These are phyloP conservation scores for Daldinia sp. DNA, from an alignment of 2,329 filamentous ascomycete genomes.

Conservation along the genomic window DNA sequence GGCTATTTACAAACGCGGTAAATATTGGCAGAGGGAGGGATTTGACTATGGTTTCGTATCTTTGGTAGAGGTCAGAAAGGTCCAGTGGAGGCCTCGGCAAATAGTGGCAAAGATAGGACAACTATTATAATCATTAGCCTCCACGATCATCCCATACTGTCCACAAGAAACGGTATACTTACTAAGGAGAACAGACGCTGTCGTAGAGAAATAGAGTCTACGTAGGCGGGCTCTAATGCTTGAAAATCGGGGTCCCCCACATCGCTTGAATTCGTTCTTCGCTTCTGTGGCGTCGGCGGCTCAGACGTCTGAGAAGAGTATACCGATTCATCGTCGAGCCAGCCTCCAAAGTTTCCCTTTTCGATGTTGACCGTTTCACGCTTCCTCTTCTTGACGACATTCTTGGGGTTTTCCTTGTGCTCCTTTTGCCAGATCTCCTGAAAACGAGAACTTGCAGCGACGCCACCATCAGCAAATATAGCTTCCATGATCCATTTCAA, in stretches of 20 bases:
- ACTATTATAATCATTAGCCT: slow-evolving; percentile 40
- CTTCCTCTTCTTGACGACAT: slow-evolving; percentile 59
- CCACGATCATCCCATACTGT: not conserved
- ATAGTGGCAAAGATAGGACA: slow-evolving; percentile 58
- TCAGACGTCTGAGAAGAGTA: slow-evolving; percentile 57
- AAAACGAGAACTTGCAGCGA: slow-evolving; percentile 63
- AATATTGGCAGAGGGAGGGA: slow-evolving; percentile 67
- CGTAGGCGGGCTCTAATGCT: slow-evolving; percentile 50
- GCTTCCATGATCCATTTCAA: slow-evolving; percentile 68
- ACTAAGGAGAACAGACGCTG: slow-evolving; percentile 69
- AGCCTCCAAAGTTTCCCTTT: slow-evolving; percentile 67
- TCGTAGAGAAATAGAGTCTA: slow-evolving; percentile 67
- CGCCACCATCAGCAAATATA: slow-evolving; percentile 70
- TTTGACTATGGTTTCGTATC: slow-evolving; percentile 64
- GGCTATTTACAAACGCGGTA: slow-evolving; percentile 59
- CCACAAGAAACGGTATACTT: slow-evolving; percentile 33
- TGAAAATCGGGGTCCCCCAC: slow-evolving; percentile 49
- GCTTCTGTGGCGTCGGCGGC: slow-evolving; percentile 55
- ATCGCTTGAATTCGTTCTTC: slow-evolving; percentile 42
- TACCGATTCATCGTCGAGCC: slow-evolving; percentile 62
- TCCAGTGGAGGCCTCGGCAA: slow-evolving; percentile 53
- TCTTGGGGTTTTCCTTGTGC: slow-evolving; percentile 56
- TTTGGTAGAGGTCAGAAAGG: slow-evolving; percentile 65
- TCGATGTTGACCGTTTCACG: slow-evolving; percentile 63
- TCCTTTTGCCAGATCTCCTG: slow-evolving; percentile 75